A percentile compares a stretch with the other conserved stretches of the same genome.
These are phyloP conservation scores for Peronospora destructor DNA, from an alignment of 352 stramenopile species.

Conservation along the genomic window DNA sequence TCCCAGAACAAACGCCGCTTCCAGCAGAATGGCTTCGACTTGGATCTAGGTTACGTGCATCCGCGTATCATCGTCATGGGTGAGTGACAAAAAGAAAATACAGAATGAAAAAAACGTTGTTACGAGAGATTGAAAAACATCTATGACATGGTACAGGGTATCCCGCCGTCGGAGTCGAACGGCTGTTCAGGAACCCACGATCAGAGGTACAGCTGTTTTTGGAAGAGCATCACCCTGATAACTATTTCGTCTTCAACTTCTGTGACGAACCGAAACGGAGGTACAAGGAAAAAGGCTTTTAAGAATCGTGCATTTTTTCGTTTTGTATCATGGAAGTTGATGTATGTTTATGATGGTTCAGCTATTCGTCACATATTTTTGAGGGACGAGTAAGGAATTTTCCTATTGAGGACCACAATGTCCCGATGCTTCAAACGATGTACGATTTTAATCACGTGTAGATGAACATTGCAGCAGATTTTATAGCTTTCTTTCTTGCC, in stretches of 20 bases:
- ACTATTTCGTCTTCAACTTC: constrained; percentile 78
- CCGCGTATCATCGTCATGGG: constrained; percentile 74
- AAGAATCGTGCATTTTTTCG: no score
- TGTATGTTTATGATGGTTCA: constrained; percentile 9
- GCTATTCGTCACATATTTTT: constrained; percentile 52
- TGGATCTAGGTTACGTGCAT: constrained; percentile 70
- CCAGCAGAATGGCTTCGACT: constrained; percentile 48
- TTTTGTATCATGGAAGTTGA: no score
- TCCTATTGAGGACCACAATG: constrained; percentile 70
- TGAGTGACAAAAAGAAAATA: constrained; percentile 19
- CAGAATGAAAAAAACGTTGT: not conserved
- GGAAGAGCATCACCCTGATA: constrained; percentile 35
- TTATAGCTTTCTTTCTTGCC: not conserved
- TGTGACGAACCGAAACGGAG: constrained; percentile 47
- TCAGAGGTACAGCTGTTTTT: constrained; percentile 51
- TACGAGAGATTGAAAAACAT: constrained; percentile 4
- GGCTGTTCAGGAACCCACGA: constrained; percentile 55
- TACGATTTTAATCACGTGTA: constrained; percentile 9
- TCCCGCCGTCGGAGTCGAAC: constrained; percentile 47
- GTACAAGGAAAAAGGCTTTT: constrained; percentile 14
- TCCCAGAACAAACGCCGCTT: constrained; percentile 76
- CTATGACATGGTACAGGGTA: constrained; percentile 36
- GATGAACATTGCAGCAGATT: no score
- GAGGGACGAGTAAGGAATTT: constrained; percentile 40
- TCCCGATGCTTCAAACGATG: constrained; percentile 61